phyloP scores from a whole-genome alignment of 352 stramenopile species.

The Blastocystis sp. region DNA sequence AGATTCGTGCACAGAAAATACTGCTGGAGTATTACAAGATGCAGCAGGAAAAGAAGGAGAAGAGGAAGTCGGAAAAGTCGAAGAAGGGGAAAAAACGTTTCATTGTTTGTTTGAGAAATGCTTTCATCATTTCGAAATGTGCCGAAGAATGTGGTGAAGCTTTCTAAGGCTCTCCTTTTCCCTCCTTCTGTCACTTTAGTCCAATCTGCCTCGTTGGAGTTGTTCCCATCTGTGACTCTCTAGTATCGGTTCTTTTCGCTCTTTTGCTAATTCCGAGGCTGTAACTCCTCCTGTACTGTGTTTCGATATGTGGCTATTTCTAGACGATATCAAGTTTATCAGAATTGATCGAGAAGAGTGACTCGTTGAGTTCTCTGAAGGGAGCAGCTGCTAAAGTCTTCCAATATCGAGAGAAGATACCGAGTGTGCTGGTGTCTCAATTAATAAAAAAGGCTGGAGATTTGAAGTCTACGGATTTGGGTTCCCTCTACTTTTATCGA shows the following conservation, averaged over 20 bases:
- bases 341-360: background rate
- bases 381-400: background rate
- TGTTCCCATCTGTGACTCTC: too few species aligned
- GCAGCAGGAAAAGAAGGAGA: conserved; percentile 31
- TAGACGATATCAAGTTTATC: conserved; percentile 14
- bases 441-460: conserved; percentile 13
- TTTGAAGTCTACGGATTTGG: background rate
- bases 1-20: background rate
- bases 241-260: background rate
- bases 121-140: background rate
- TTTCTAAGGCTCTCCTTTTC: background rate
- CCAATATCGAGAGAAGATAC: background rate
- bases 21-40: conserved; percentile 44
- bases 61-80: background rate
- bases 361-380: background rate
- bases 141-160: background rate
- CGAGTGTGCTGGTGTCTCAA: background rate
- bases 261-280: background rate
- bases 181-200: too few species aligned
- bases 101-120: background rate
- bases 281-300: background rate
- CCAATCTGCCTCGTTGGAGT: too few species aligned
- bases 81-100: conserved; percentile 12
- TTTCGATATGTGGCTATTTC: background rate
- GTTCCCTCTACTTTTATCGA: background rate